These are phyloP conservation scores for Blechomonas ayalai DNA, from an alignment of 208 protist species.

Conservation along the genomic window DNA sequence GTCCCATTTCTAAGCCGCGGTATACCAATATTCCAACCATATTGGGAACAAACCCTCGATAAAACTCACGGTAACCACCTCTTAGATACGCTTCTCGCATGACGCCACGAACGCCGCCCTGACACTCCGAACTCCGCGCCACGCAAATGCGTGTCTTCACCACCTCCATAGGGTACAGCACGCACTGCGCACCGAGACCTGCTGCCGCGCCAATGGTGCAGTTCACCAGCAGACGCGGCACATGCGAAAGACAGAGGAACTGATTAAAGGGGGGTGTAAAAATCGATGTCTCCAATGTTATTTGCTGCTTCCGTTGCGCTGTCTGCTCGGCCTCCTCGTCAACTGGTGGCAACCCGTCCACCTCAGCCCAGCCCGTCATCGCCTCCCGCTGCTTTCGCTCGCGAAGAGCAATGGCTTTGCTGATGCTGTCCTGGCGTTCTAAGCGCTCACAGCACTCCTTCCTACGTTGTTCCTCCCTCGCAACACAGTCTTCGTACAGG, in stretches of 20 bases:
- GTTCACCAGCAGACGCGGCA: constrained; percentile 73
- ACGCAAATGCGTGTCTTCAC: constrained; percentile 86
- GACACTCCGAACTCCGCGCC: constrained; percentile 57
- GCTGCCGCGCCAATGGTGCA: constrained; percentile 77
- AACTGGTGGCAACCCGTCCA: not conserved
- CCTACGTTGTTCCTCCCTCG: constrained; percentile 34
- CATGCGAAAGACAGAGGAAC: constrained; percentile 16
- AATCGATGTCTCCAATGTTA: constrained; percentile 41
- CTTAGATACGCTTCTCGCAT: constrained; percentile 44
- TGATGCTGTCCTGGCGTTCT: too few species aligned
- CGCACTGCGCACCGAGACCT: constrained; percentile 76
- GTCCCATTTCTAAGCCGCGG: constrained; percentile 82
- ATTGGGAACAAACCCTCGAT: constrained; percentile 73
- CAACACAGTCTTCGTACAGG: constrained; percentile 72
- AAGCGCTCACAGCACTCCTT: constrained; percentile 15
- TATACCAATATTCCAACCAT: constrained; percentile 86
- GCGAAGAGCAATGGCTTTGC: constrained; percentile 14
- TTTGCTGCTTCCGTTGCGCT: constrained; percentile 13
- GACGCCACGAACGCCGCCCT: constrained; percentile 55
- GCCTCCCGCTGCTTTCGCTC: constrained; percentile 25
- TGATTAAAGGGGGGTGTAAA: constrained; percentile 53
- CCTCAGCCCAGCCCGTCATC: constrained; percentile 13
- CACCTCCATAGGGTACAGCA: constrained; percentile 89
- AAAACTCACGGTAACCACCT: constrained; percentile 78
- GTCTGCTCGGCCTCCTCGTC: not conserved